Conservation (phyloP, 768 basidiomycete genomes). For the Tremella fuciformis region DNA sequence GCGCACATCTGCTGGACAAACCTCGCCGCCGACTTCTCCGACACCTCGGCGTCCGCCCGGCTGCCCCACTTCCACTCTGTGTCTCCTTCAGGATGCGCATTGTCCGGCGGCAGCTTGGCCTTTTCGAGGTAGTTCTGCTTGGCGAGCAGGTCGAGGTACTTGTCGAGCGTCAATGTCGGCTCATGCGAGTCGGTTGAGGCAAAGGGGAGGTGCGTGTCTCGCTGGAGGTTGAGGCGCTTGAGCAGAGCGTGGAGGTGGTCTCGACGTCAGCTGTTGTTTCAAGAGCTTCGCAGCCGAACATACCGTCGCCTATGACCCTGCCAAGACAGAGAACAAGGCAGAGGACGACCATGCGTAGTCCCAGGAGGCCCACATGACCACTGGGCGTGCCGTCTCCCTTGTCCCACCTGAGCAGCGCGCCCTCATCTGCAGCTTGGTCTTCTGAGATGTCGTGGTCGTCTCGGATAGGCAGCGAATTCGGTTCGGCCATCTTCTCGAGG, state of each 20-base stretch:
- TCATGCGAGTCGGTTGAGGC: conserved; percentile 58
- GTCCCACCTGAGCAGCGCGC: conserved; percentile 53
- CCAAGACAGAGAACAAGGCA: conserved; percentile 80
- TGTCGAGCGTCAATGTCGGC: conserved; percentile 60
- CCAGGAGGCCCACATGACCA: conserved; percentile 61
- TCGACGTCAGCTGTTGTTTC: conserved; percentile 45
- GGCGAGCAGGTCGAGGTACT: conserved; percentile 63
- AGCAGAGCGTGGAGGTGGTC: conserved; percentile 71
- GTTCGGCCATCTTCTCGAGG: conserved; percentile 52
- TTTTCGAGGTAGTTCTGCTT: conserved; percentile 78
- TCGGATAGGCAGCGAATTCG: conserved; percentile 59
- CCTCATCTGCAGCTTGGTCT: conserved; percentile 57
- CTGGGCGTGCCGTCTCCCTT: conserved; percentile 56
- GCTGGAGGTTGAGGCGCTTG: conserved; percentile 65
- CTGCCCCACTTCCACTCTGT: conserved; percentile 88
- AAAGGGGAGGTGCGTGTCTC: conserved; percentile 58
- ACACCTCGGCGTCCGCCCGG: conserved; percentile 70
- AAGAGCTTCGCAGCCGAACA: conserved; percentile 44
- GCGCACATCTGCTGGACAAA: conserved; percentile 65
- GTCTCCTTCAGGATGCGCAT: conserved; percentile 53
- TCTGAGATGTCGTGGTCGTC: conserved; percentile 57
- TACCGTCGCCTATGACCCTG: conserved; percentile 70
- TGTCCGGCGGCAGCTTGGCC: conserved; percentile 25
- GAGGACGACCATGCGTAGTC: conserved; percentile 76
- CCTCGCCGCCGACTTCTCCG: conserved; percentile 68